Percentiles rank a stretch among this genome's conserved stretches.
phyloP scores from a whole-genome alignment of 1,284 basidiomycete genomes.

The Apiotrichum porosum region DNA sequence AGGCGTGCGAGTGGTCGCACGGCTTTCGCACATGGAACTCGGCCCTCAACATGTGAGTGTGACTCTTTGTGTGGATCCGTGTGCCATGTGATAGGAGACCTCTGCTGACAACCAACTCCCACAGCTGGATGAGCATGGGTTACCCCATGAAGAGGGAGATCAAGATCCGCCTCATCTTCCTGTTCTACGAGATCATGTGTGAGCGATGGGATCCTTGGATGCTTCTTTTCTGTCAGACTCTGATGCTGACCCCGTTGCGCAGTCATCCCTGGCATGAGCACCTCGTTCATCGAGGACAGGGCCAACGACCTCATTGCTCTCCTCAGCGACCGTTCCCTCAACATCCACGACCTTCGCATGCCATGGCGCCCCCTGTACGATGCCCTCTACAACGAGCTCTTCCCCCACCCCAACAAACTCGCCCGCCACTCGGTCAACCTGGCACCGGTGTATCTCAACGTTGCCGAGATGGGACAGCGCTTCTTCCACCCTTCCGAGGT shows the following conservation, averaged over 20 bases:
- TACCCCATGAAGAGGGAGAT: conserved; percentile 79
- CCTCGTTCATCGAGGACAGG: conserved; percentile 51
- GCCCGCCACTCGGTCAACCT: conserved; percentile 62
- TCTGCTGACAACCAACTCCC: conserved; percentile 24
- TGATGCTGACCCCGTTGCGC: conserved; percentile 11
- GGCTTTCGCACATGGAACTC: conserved; percentile 73
- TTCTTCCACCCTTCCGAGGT: conserved; percentile 89
- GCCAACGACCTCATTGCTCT: conserved; percentile 52
- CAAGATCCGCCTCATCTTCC: conserved; percentile 66
- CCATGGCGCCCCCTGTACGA: conserved; percentile 84
- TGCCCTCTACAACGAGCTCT: conserved; percentile 73
- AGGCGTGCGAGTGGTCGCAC: conserved; percentile 73
- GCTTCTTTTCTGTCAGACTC: no score
- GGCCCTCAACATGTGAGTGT: conserved; percentile 65
- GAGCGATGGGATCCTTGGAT: conserved; percentile 7
- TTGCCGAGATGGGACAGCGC: conserved; percentile 72
- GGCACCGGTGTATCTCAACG: conserved; percentile 63
- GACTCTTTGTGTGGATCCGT: conserved; percentile 11
- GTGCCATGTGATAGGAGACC: not conserved
- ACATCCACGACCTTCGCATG: conserved; percentile 74
- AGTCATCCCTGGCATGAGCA: conserved; percentile 55
- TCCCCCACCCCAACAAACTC: conserved; percentile 74
- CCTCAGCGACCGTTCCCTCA: conserved; percentile 65
- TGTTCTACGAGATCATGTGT: conserved; percentile 66
- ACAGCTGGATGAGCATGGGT: conserved; percentile 73